Conservation (phyloP, 129 eudicot genomes). For the Flaveria sonorensis region DNA sequence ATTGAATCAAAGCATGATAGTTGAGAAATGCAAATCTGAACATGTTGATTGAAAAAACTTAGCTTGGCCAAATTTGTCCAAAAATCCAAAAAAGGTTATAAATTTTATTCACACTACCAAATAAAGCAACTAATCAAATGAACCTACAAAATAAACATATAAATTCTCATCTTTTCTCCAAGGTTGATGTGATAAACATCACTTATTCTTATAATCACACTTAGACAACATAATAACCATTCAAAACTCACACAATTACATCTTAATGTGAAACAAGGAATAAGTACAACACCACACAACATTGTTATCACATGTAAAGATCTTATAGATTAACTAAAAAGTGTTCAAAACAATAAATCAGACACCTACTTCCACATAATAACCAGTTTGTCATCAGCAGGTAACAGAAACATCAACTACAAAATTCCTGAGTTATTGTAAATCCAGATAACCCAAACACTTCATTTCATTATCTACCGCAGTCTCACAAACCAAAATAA, state of each 20-base stretch:
- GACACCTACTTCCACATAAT: neutral
- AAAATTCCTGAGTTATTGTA: neutral
- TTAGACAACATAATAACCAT: neutral
- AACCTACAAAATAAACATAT: neutral
- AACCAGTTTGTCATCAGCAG: constrained; percentile 14
- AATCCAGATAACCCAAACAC: neutral
- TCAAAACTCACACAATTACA: neutral
- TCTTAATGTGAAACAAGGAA: neutral
- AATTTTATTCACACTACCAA: neutral
- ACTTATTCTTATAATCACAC: too few species aligned
- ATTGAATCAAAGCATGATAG: neutral
- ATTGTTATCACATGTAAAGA: neutral
- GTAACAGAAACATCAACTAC: neutral
- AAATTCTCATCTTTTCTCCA: neutral
- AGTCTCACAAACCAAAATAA: neutral
- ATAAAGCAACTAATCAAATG: neutral
- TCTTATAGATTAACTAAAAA: neutral
- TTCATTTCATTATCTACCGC: neutral
- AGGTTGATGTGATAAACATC: too few species aligned
- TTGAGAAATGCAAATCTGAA: neutral
- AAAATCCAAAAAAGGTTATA: neutral
- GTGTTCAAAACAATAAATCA: neutral
- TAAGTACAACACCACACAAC: neutral
- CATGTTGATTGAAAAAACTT: neutral
- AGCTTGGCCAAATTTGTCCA: neutral